phyloP scores from a whole-genome alignment of 2,329 filamentous ascomycete genomes.

The Fonsecaea multimorphosa region DNA sequence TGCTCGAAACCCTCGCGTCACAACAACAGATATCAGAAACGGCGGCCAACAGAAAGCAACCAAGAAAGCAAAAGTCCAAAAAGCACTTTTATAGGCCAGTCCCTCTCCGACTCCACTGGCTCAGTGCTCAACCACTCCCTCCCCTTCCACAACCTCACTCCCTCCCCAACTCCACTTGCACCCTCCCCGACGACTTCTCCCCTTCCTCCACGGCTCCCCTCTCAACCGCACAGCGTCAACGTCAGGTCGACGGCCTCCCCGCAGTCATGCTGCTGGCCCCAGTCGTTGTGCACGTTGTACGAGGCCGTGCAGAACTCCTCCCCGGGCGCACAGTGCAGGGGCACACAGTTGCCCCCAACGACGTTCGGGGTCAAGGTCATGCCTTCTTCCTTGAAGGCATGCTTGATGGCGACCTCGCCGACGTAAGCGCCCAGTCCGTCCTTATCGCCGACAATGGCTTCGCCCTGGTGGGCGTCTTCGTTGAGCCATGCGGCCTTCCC shows the following conservation, averaged over 20 bases:
- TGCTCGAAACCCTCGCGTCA: neutral
- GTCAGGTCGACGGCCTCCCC: constrained; percentile 18
- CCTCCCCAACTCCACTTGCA: neutral
- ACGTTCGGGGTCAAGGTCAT: constrained; percentile 20
- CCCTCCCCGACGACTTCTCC: neutral
- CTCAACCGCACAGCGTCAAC: constrained; percentile 29
- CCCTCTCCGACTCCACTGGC: neutral
- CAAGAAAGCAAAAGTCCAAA: neutral
- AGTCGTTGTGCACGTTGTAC: constrained; percentile 29
- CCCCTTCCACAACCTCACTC: no score
- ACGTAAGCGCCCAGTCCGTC: constrained; percentile 23
- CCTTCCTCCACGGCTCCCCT: no score
- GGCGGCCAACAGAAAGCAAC: neutral
- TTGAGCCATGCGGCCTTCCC: constrained; percentile 21
- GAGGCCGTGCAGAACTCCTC: constrained; percentile 24
- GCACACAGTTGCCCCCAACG: constrained; percentile 21
- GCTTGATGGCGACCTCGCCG: constrained; percentile 20
- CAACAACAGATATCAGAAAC: neutral
- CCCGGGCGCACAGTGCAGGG: constrained; percentile 16
- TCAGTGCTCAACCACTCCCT: neutral
- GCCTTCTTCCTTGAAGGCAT: constrained; percentile 24
- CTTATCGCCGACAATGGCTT: constrained; percentile 12
- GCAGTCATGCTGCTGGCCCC: constrained; percentile 27
- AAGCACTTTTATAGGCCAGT: neutral
- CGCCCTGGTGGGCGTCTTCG: constrained; percentile 3